Conservation (phyloP, 2,329 filamentous ascomycete genomes). For the Aspergillus sojae region DNA sequence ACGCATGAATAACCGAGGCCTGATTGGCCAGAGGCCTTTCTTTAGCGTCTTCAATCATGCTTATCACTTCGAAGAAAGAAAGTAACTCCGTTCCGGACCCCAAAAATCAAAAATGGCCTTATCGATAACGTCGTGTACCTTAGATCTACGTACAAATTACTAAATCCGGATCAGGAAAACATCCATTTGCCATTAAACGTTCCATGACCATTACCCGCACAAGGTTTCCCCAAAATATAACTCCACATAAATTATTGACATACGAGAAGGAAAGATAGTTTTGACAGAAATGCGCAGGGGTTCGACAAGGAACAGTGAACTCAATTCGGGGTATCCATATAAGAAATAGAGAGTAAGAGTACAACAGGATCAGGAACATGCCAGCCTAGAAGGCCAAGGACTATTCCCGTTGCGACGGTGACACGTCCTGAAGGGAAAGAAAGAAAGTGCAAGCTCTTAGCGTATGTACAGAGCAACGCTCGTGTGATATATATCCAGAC, state of each 20-base stretch:
- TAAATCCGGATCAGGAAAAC: no score
- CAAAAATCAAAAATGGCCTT: background rate
- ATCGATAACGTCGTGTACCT: background rate
- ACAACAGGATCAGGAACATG: slow-evolving; percentile 16
- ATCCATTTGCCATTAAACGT: background rate
- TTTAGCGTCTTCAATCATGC: background rate
- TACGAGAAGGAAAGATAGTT: slow-evolving; percentile 8
- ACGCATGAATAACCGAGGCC: background rate
- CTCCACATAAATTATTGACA: background rate
- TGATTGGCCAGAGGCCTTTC: background rate
- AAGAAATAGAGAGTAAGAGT: slow-evolving; percentile 13
- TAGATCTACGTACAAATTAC: background rate
- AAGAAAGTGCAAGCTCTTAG: slow-evolving; percentile 2
- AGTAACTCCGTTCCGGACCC: background rate
- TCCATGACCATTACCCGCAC: background rate
- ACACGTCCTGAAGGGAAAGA: background rate
- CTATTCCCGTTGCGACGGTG: background rate
- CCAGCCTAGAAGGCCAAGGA: background rate
- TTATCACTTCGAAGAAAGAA: background rate
- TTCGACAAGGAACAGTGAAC: slow-evolving; percentile 13
- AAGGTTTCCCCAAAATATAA: background rate
- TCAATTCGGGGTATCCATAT: slow-evolving; percentile 12
- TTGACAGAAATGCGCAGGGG: slow-evolving; percentile 7
- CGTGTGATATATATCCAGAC: slow-evolving; percentile 19
- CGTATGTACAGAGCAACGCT: slow-evolving; percentile 21